Evolutionary conservation across 139 green algal species (phyloP).

Genomic region (Chlorella sp.): DNA sequence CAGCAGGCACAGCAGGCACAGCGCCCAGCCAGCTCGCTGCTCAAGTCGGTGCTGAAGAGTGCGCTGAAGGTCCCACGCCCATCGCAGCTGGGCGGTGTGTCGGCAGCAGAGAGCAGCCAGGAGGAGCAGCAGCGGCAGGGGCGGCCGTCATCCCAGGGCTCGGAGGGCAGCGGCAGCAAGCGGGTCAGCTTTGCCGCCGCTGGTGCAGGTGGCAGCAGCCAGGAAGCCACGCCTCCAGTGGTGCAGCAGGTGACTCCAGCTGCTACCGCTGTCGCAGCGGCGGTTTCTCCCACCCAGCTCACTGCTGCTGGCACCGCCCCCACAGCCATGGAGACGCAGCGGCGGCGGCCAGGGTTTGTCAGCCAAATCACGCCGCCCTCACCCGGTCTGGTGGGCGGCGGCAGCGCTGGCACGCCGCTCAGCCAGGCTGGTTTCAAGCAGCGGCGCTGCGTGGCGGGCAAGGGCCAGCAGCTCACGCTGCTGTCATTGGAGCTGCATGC

Average conservation of each 20-base stretch:
- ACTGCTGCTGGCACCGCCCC: background rate
- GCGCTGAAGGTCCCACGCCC: constrained; percentile 5
- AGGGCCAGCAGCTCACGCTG: constrained; percentile 81
- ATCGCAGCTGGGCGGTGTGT: background rate
- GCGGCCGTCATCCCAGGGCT: background rate
- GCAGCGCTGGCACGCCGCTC: constrained; percentile 60
- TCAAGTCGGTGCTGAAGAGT: constrained; percentile 32
- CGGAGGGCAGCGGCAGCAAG: constrained; percentile 39
- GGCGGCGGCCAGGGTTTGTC: background rate
- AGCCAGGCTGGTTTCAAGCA: constrained; percentile 85
- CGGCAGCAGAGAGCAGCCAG: background rate
- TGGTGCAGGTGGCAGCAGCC: background rate
- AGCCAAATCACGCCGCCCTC: constrained; percentile 57
- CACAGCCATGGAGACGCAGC: background rate
- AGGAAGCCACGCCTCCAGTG: background rate
- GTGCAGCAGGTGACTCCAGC: background rate
- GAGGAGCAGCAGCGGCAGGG: constrained; percentile 1
- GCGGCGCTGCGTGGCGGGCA: constrained; percentile 49
- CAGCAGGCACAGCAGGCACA: background rate
- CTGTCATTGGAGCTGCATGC: constrained; percentile 87
- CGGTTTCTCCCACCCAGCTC: background rate
- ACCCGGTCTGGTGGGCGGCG: constrained; percentile 4
- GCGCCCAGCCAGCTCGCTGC: background rate
- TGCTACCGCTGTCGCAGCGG: background rate
- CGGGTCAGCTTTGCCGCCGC: constrained; percentile 8